Evolutionary conservation across 441 rosid genomes (phyloP).

Genomic region (Pelargonium myrrhifolium): DNA sequence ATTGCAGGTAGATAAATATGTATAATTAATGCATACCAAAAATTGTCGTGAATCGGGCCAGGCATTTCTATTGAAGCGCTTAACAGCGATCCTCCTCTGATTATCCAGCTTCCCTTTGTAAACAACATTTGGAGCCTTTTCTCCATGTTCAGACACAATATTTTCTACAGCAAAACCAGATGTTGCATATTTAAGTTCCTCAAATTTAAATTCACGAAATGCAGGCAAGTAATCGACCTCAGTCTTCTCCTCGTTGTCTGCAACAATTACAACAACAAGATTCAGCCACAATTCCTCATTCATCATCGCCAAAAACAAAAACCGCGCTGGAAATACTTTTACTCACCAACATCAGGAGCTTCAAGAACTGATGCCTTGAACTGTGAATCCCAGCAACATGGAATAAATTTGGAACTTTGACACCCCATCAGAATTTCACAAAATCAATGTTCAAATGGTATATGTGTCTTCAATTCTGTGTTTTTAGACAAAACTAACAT

Average conservation of each 20-base stretch:
- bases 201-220: constrained; percentile 70
- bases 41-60: constrained; percentile 70
- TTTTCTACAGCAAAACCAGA: constrained; percentile 65
- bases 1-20: constrained; percentile 6
- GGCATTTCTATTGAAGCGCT: constrained; percentile 56
- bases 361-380: constrained; percentile 53
- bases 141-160: constrained; percentile 67
- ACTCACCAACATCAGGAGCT: constrained; percentile 55
- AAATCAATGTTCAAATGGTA: constrained; percentile 16
- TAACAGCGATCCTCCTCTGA: constrained; percentile 60
- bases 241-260: constrained; percentile 53
- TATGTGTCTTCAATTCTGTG: constrained; percentile 1
- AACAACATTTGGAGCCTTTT: constrained; percentile 76
- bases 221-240: constrained; percentile 48
- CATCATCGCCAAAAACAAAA: background rate
- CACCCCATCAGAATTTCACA: constrained; percentile 51
- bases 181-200: constrained; percentile 60
- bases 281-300: background rate
- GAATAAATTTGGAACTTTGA: constrained; percentile 53
- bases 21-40: constrained; percentile 31
- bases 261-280: constrained; percentile 16
- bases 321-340: background rate
- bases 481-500: constrained; percentile 6
- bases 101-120: constrained; percentile 61
- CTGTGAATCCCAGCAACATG: constrained; percentile 60